Percentiles rank a stretch among this genome's conserved stretches.
Evolutionary conservation across 371 early-diverging fungal genomes (phyloP).

Genomic region (Actinomortierella wolfii): DNA sequence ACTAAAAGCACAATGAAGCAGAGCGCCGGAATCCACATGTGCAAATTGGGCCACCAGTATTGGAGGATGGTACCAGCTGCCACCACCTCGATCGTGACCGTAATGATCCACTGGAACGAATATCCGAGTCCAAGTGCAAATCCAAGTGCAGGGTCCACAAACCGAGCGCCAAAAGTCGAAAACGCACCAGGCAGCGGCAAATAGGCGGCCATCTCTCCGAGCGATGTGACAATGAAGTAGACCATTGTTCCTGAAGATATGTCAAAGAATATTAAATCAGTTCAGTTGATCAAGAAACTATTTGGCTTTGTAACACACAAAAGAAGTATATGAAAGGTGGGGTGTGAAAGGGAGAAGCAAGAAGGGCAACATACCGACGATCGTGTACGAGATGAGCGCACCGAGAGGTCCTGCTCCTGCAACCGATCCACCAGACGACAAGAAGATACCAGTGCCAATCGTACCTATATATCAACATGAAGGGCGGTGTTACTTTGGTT

Average conservation of each 20-base stretch:
- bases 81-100: slow-evolving; percentile 77
- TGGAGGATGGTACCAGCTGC: slow-evolving; percentile 68
- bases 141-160: slow-evolving; percentile 82
- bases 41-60: slow-evolving; percentile 72
- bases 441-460: slow-evolving; percentile 80
- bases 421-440: slow-evolving; percentile 83
- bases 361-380: slow-evolving; percentile 58
- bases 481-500: too few species aligned
- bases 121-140: slow-evolving; percentile 87
- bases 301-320: too few species aligned
- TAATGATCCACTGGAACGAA: slow-evolving; percentile 79
- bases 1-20: slow-evolving; percentile 36
- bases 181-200: slow-evolving; percentile 86
- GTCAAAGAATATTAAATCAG: neutral
- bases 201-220: slow-evolving; percentile 88
- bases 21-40: slow-evolving; percentile 39
- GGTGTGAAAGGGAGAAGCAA: neutral
- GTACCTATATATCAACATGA: slow-evolving; percentile 7
- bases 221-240: slow-evolving; percentile 79
- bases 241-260: slow-evolving; percentile 59
- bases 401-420: slow-evolving; percentile 82
- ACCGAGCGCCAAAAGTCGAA: slow-evolving; percentile 81
- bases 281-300: too few species aligned
- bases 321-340: too few species aligned
- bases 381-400: slow-evolving; percentile 71